Percentiles rank a stretch among this genome's conserved stretches.
phyloP scores from a whole-genome alignment of 1,284 basidiomycete species.

The Heterobasidion irregulare region DNA sequence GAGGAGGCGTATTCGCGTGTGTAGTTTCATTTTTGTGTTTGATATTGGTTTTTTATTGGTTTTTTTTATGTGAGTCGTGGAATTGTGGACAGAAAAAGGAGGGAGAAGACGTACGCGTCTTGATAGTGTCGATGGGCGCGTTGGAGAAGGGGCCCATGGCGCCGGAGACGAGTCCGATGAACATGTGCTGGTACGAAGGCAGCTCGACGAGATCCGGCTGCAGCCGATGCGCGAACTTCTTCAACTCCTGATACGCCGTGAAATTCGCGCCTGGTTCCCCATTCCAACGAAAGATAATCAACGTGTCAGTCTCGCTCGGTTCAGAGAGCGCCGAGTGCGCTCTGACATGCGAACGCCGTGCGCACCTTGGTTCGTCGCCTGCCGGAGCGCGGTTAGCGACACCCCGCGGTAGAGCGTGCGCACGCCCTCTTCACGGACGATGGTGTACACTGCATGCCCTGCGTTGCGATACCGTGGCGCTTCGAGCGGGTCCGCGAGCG shows the following conservation, averaged over 20 bases:
- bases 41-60: background rate
- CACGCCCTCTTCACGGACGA: slow-evolving; percentile 89
- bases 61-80: background rate
- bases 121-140: slow-evolving; percentile 96
- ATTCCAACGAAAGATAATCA: no score
- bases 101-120: slow-evolving; percentile 61
- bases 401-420: slow-evolving; percentile 90
- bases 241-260: slow-evolving; percentile 96
- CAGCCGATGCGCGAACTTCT: slow-evolving; percentile 67
- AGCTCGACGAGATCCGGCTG: slow-evolving; percentile 75
- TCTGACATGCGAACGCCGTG: background rate
- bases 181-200: slow-evolving; percentile 92
- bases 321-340: slow-evolving; percentile 1
- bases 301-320: slow-evolving; percentile 4
- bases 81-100: background rate
- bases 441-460: slow-evolving; percentile 93
- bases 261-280: slow-evolving; percentile 99
- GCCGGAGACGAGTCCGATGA: slow-evolving; percentile 92
- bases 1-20: background rate
- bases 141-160: slow-evolving; percentile 98
- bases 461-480: slow-evolving; percentile 94
- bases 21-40: background rate
- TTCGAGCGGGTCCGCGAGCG: slow-evolving; percentile 93
- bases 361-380: slow-evolving; percentile 96
- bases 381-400: slow-evolving; percentile 85